Base-by-base conservation (phyloP, 1,139 yeast genomes). In the Kodamaea arcana region DNA sequence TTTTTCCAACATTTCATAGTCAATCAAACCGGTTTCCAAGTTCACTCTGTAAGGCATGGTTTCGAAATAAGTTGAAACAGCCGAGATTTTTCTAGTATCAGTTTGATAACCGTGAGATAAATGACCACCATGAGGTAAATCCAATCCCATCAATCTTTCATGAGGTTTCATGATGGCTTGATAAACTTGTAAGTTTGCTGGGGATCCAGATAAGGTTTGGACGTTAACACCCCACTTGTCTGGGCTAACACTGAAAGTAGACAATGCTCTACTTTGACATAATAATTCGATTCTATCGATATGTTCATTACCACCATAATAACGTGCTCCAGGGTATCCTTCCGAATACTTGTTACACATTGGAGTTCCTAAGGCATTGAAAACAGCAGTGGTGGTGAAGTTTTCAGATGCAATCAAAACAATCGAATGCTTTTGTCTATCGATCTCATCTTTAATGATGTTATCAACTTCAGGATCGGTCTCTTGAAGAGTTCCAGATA, bases 41-140 rank as follows among this genome's bases (percentile, higher is more conserved):
- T 92, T 78, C 42, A 92, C 90, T 58, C 97, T 81, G 75, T 92
- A 92, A 36, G 98, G 98, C 96, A 92, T 88, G 46, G 97, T 90
- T 69, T 90, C 95, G 61, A 92, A 92, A 67, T 92, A 92, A 47
- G 94, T 90, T 41, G 97, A 87, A 46, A 92, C 94, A 49, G 90
- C 94, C 49, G 96, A 86, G 61, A 92, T 92, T 72, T 88, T 90
- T 72, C 94, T 85, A 54, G 86, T 72, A 54, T 87, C 94, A 42
- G 97, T 92, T 66, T 92, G 97, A 72, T 92, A 92, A 57, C 98
- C 98, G 66, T 92, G 98, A 35, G 95, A 85, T 63, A 92, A 78
- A 64, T 92, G 97, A 52, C 98, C 97, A 56, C 98, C 97, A 56
- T 90, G 97, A 48, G 97, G 97, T 58, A 90, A 76, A 60, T 88